Evolutionary conservation across 352 stramenopile species (phyloP).

Genomic region (Globisporangium solare): DNA sequence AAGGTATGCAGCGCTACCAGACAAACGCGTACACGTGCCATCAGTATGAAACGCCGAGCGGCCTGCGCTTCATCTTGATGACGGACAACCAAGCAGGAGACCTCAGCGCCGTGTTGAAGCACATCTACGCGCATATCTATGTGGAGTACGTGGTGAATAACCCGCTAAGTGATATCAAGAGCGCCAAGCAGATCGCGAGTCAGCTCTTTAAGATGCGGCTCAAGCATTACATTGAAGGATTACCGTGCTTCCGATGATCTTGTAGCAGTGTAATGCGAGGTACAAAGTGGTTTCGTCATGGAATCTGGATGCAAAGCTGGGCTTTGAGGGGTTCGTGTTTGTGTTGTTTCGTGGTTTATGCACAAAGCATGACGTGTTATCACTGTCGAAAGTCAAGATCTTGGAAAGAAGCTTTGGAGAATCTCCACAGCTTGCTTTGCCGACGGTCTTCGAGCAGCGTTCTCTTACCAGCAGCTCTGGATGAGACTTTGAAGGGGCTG

Average conservation of each 20-base stretch:
- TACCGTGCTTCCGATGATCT: constrained; percentile 66
- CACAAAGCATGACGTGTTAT: neutral
- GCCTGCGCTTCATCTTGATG: constrained; percentile 88
- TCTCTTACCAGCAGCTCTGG: constrained; percentile 58
- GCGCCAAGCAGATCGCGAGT: constrained; percentile 66
- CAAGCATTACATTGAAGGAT: constrained; percentile 70
- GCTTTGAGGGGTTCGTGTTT: neutral
- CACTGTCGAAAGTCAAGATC: constrained; percentile 4
- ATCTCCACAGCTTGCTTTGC: constrained; percentile 36
- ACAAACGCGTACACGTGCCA: constrained; percentile 90
- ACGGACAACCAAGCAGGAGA: constrained; percentile 87
- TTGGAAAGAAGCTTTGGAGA: constrained; percentile 46
- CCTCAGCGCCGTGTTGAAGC: constrained; percentile 69
- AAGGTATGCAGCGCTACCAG: constrained; percentile 78
- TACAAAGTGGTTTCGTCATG: neutral
- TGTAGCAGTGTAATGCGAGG: neutral
- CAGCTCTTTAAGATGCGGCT: constrained; percentile 72
- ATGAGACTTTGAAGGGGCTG: constrained; percentile 65
- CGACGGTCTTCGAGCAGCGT: constrained; percentile 39
- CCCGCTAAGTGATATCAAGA: constrained; percentile 76
- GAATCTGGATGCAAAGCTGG: neutral
- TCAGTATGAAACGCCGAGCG: constrained; percentile 88
- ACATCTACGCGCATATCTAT: constrained; percentile 90
- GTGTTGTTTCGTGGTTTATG: neutral
- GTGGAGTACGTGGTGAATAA: constrained; percentile 90